A percentile compares a stretch with the other conserved stretches of the same genome.
Conservation (phyloP, 352 stramenopile species). For the Peronospora belbahrii region DNA sequence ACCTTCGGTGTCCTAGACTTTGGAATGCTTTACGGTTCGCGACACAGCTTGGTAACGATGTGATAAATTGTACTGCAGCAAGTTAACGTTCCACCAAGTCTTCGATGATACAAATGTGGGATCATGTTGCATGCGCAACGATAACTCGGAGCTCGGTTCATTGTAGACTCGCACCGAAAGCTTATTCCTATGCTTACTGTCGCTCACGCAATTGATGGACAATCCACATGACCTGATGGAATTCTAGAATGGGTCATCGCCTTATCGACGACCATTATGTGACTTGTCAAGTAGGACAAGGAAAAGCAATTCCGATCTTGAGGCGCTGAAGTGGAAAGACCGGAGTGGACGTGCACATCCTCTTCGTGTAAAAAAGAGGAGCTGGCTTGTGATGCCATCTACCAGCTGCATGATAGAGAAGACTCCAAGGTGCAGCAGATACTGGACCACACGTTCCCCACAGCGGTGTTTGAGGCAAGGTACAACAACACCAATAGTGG, state of each 20-base stretch:
- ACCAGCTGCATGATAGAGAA: no score
- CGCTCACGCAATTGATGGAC: neutral
- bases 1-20: constrained; percentile 7
- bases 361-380: no score
- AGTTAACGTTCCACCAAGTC: no score
- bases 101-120: neutral
- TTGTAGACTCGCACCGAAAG: constrained; percentile 19
- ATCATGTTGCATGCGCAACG: neutral
- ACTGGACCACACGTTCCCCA: no score
- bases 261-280: constrained; percentile 10
- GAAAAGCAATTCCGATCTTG: neutral
- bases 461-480: no score
- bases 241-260: constrained; percentile 11
- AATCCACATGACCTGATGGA: constrained; percentile 8
- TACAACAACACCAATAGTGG: no score
- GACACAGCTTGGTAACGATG: neutral
- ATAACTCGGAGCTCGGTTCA: constrained; percentile 1
- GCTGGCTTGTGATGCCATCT: no score
- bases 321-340: constrained; percentile 19
- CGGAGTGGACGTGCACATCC: no score
- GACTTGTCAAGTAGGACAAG: constrained; percentile 3
- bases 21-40: neutral
- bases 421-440: no score
- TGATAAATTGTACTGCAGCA: neutral
- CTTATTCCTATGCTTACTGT: constrained; percentile 11